These are phyloP conservation scores for Plasmodium billcollinsi DNA, from an alignment of 169 alveolate species.

Conservation along the genomic window DNA sequence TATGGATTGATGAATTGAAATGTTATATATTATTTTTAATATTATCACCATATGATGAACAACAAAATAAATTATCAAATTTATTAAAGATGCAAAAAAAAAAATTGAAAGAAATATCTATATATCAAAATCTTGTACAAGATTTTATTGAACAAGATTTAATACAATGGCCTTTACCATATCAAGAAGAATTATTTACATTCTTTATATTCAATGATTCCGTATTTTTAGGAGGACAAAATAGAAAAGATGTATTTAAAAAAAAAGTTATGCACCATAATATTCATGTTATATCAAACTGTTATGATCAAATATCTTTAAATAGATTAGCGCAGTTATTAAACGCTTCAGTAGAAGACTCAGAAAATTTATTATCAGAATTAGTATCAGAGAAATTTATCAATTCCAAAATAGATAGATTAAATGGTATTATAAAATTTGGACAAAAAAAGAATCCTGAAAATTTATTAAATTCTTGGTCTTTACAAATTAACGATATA, in stretches of 20 bases:
- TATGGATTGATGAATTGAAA: slow-evolving; percentile 66
- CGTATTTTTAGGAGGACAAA: slow-evolving; percentile 66
- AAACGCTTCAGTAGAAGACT: slow-evolving; percentile 75
- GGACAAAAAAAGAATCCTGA: slow-evolving; percentile 81
- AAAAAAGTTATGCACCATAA: slow-evolving; percentile 87
- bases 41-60: slow-evolving; percentile 63
- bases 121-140: slow-evolving; percentile 65
- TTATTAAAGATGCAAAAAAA: slow-evolving; percentile 65
- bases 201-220: slow-evolving; percentile 58
- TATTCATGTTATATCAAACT: slow-evolving; percentile 80
- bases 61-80: slow-evolving; percentile 54
- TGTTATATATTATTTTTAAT: slow-evolving; percentile 54
- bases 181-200: slow-evolving; percentile 52
- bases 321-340: slow-evolving; percentile 77
- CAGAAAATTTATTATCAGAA: slow-evolving; percentile 77
- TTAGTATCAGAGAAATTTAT: slow-evolving; percentile 80
- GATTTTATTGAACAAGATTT: slow-evolving; percentile 81
- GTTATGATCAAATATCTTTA: slow-evolving; percentile 78
- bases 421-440: slow-evolving; percentile 80
- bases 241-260: slow-evolving; percentile 71
- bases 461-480: slow-evolving; percentile 79
- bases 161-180: slow-evolving; percentile 78
- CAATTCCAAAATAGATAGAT: slow-evolving; percentile 83
- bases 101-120: slow-evolving; percentile 78
- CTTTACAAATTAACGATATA: slow-evolving; percentile 53